Conservation (phyloP, 2,329 filamentous ascomycete species). For the Xenoacremonium recifei region DNA sequence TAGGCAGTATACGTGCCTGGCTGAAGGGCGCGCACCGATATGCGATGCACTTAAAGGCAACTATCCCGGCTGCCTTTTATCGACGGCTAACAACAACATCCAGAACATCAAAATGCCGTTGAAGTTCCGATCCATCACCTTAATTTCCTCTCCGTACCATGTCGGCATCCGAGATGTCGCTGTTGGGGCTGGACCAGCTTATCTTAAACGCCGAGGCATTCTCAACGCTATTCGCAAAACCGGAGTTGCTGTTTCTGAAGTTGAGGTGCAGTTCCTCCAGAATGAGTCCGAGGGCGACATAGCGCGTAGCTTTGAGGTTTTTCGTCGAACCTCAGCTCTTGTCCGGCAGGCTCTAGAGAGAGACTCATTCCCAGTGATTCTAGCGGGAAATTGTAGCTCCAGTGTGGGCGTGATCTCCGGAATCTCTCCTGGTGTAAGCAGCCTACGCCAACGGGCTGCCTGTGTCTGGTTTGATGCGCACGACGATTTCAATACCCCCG, state of each 20-base stretch:
- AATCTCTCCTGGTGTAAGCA: conserved; percentile 9
- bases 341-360: conserved; percentile 26
- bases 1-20: too few species aligned
- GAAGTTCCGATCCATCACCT: conserved; percentile 32
- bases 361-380: conserved; percentile 35
- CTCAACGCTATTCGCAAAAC: conserved; percentile 23
- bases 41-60: too few species aligned
- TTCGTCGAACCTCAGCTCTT: conserved; percentile 33
- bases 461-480: conserved; percentile 44
- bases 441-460: conserved; percentile 16
- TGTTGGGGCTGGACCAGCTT: conserved; percentile 36
- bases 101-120: too few species aligned
- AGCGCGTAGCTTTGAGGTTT: conserved; percentile 36
- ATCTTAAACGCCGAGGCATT: conserved; percentile 29
- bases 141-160: conserved; percentile 40
- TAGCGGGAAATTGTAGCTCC: conserved; percentile 39
- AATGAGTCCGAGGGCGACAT: conserved; percentile 39
- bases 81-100: too few species aligned
- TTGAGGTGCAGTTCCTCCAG: conserved; percentile 23
- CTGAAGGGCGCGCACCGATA: too few species aligned
- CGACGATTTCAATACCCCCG: conserved; percentile 35
- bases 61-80: too few species aligned
- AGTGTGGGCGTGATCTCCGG: conserved; percentile 36
- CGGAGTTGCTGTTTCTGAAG: conserved; percentile 20
- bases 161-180: conserved; percentile 34